Base-by-base conservation (phyloP, 306 rosid genomes). In the Medicago ruthenica region DNA sequence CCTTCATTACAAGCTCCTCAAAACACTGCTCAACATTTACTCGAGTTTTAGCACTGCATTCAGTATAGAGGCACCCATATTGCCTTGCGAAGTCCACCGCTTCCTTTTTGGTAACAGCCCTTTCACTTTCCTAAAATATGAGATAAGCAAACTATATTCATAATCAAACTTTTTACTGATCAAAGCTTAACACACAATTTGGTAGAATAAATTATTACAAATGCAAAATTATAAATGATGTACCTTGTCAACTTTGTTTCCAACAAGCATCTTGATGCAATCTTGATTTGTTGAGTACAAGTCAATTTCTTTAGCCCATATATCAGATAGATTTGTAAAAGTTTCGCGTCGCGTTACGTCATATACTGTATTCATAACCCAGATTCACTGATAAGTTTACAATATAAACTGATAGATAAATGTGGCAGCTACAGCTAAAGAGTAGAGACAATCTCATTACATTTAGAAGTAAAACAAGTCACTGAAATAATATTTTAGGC, bases 251-350 rank as follows among this genome's bases (percentile, higher is more conserved):
- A 91, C 91, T 76, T 91, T 91, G 82, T 91, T 91, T 53, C 97
- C 94, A 4, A 91, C 92, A 70, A 91, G 97, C 90, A 91, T 85
- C 88, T 91, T 91, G 83, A 91, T 84, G 76, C 93, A 91, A 61
- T 91, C 93, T 83, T 84, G 97, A 85, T 78, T 91, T 70, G 97
- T 91, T 12, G 92, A 87, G 81, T 91, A 87, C 8, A 89, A 44
- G 73, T 89, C 97, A 74, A 86, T 89, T 83, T 91, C 97, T 74
- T 91, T 91, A 31, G 90, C 94, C 97, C 97, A 91, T 75, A 91
- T 87, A 71, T 91, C 97, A 70, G 97, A 89, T 60, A 91, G 85
- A 76, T 91, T 89, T 15, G 97, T 89, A 76, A 91, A 91, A 11
- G 91, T 89, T 5, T 87, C 94, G 47, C 89, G 73, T 13, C 94